Evolutionary conservation across 495 filamentous ascomycete genomes (phyloP), one percentile per base, ranked within the genome.

Genomic region (Pseudevernia furfuracea): DNA sequence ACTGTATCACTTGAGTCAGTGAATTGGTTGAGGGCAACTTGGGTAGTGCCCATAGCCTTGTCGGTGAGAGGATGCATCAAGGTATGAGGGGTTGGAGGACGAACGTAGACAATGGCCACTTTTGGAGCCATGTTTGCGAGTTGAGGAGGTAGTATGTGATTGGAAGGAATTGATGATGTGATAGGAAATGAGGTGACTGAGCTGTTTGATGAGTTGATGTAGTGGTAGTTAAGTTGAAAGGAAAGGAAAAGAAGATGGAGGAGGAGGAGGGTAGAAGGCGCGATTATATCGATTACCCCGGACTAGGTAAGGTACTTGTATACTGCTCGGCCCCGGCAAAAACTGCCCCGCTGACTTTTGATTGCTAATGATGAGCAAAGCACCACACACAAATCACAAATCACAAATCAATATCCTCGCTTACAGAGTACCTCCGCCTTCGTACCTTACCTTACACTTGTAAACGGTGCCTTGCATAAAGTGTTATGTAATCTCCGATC

Each of bases 31-130:
- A 71, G 70, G 64, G 65, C 58, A 59, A 52, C 65, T 41, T 67
- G 21, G 25, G 15, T 49, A 44, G 11, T 34, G 52, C 41, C 44
- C 49, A 38, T 8, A 53, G n/a, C 34, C 55, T 53, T 21, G 23
- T 25, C 36, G 48, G 34, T 14, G 62, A 61, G 39, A 59, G 34
- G 60, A 25, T 25, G 46, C 23, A 17, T 53, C 1, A 32, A 12
- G 30, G 61, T 15, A 41, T 4, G 60, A 19, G 44, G 67, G 37
- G 30, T 21, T 48, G 48, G 15, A 23, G 52, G 34, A 85, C 88
- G 69, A 84, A 93, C 89, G 71, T 83, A 92, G 75, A 96, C 83
- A 74, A 96, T 95, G 66, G 92, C 92, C 71, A 96, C 81, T 79
- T 90, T 93, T 76, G 91, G 90, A 80, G 91, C 91, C 91, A 95